phyloP scores from a whole-genome alignment of 495 filamentous ascomycete species.

The Copromyces sp. region DNA sequence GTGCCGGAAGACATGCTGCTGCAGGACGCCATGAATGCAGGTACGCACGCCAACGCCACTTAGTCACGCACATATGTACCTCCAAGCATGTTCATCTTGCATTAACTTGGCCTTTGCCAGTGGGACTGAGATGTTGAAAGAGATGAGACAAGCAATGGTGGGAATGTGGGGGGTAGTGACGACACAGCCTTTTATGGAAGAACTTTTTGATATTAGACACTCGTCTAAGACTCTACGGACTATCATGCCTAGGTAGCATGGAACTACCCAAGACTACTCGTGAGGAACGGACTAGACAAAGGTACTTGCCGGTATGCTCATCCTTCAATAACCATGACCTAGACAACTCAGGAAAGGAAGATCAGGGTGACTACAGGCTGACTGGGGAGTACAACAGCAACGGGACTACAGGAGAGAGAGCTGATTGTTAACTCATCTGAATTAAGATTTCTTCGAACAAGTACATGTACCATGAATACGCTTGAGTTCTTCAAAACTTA shows the following conservation, averaged over 20 bases:
- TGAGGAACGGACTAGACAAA: neutral
- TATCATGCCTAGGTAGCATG: neutral
- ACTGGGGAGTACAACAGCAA: neutral
- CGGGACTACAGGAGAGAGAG: neutral
- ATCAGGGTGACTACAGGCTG: neutral
- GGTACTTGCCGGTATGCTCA: neutral
- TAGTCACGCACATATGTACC: neutral
- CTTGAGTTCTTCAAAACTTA: neutral
- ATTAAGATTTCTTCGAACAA: neutral
- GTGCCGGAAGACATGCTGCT: neutral
- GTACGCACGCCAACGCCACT: neutral
- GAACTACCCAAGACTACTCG: neutral
- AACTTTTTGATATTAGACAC: neutral
- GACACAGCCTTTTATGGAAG: too few relatives aligned
- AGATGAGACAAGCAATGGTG: neutral
- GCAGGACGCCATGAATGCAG: neutral
- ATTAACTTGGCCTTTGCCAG: neutral
- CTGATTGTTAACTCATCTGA: neutral
- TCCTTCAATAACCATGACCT: neutral
- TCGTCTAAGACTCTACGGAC: neutral
- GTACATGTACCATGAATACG: neutral
- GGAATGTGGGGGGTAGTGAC: neutral
- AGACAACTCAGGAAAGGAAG: neutral
- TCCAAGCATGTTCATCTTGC: neutral
- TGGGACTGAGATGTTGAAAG: neutral